phyloP scores from a whole-genome alignment of 768 basidiomycete genomes.

The Serendipita sp. region DNA sequence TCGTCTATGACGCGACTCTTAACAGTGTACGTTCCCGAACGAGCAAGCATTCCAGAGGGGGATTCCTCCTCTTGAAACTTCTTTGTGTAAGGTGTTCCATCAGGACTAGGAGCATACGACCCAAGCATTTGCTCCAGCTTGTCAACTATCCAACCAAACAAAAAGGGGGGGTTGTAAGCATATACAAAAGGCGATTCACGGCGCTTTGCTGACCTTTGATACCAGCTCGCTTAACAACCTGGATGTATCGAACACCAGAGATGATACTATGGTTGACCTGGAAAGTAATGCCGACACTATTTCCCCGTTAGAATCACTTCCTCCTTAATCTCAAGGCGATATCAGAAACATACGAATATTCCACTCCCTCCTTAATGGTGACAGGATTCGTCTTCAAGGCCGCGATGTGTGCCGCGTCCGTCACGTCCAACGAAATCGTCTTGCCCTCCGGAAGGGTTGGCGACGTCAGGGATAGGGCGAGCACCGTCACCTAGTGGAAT shows the following conservation, averaged over 20 bases:
- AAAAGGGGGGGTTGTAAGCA: neutral
- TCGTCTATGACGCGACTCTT: conserved; percentile 77
- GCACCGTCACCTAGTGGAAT: neutral
- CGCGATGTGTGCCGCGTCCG: conserved; percentile 49
- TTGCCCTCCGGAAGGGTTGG: neutral
- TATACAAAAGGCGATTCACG: neutral
- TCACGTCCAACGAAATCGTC: conserved; percentile 60
- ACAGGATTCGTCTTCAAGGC: conserved; percentile 65
- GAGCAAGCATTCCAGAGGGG: conserved; percentile 69
- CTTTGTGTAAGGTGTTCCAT: conserved; percentile 50
- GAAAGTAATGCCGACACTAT: conserved; percentile 64
- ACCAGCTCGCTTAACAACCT: conserved; percentile 69
- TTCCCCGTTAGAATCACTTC: neutral
- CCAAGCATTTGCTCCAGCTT: conserved; percentile 90
- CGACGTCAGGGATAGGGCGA: neutral
- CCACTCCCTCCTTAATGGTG: conserved; percentile 65
- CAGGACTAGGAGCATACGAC: conserved; percentile 65
- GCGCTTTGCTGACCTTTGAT: conserved; percentile 37
- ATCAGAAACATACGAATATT: conserved; percentile 50
- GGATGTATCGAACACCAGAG: conserved; percentile 71
- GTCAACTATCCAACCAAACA: conserved; percentile 41
- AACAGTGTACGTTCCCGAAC: conserved; percentile 62
- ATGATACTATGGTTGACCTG: conserved; percentile 83
- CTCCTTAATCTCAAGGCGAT: neutral
- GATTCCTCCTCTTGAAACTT: conserved; percentile 52